Evolutionary conservation across 768 basidiomycete species (phyloP).

Genomic region (Amylocystis lapponica): DNA sequence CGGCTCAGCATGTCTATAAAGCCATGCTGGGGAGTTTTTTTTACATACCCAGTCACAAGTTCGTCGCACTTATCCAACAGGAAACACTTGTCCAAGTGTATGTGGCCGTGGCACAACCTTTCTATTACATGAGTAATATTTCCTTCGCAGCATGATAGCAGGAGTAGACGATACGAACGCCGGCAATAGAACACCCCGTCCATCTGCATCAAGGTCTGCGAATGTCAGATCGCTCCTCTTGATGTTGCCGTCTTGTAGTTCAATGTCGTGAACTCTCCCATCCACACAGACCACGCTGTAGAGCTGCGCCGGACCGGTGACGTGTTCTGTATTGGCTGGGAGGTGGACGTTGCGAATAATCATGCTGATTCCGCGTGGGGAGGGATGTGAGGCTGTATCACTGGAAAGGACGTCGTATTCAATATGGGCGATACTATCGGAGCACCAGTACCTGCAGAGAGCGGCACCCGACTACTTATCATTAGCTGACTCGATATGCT

Average conservation of each 20-base stretch:
- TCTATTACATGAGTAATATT: neutral
- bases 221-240: neutral
- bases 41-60: slow-evolving; percentile 45
- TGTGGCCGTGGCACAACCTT: slow-evolving; percentile 55
- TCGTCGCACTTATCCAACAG: slow-evolving; percentile 50
- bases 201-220: slow-evolving; percentile 14
- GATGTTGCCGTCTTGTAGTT: neutral
- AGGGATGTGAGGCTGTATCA: no score
- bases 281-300: neutral
- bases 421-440: no score
- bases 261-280: neutral
- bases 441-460: no score
- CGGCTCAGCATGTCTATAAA: slow-evolving; percentile 6
- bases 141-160: neutral
- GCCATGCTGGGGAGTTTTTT: neutral
- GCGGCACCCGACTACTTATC: no score
- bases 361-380: no score
- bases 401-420: no score
- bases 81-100: slow-evolving; percentile 68
- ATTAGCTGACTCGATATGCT: no score
- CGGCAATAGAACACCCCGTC: slow-evolving; percentile 18
- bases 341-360: slow-evolving; percentile 1
- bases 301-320: neutral
- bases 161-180: slow-evolving; percentile 11
- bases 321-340: neutral